Percentiles rank a stretch among this genome's conserved stretches.
Evolutionary conservation across 2,329 filamentous ascomycete genomes (phyloP).

Genomic region (Dothidotthia symphoricarpi): DNA sequence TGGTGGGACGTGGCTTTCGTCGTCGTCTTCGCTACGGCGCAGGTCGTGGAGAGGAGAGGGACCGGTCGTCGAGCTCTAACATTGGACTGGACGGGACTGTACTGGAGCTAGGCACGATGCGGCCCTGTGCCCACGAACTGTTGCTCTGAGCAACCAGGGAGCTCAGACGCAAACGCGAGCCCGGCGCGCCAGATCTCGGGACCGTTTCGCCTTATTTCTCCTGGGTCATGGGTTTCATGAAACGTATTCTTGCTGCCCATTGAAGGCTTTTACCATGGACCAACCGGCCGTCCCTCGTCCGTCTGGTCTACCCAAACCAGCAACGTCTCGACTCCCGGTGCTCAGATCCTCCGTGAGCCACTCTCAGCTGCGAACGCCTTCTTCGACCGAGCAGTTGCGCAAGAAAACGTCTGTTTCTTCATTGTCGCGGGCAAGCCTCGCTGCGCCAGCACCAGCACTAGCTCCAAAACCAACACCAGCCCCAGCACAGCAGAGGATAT

Average conservation of each 20-base stretch:
- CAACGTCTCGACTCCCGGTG: conserved; percentile 53
- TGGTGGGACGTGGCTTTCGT: conserved; percentile 2
- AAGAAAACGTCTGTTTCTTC: conserved; percentile 34
- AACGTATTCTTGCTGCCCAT: no score
- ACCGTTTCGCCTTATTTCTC: no score
- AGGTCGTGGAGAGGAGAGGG: conserved; percentile 7
- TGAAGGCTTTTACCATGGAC: conserved; percentile 32
- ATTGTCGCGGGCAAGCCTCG: conserved; percentile 17
- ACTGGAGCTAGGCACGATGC: no score
- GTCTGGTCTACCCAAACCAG: conserved; percentile 49
- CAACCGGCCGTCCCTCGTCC: conserved; percentile 21
- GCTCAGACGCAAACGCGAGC: no score
- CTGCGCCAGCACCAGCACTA: conserved; percentile 1
- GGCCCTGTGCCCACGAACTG: no score
- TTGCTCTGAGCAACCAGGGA: no score
- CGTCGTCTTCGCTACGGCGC: conserved; percentile 3
- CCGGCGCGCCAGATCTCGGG: no score
- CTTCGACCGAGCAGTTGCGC: conserved; percentile 46
- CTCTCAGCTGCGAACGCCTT: conserved; percentile 45
- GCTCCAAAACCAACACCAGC: conserved; percentile 1
- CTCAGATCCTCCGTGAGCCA: conserved; percentile 40
- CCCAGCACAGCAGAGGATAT: conserved; percentile 1
- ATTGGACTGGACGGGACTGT: no score
- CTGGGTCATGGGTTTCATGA: no score
- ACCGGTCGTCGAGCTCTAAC: no score